Percentiles rank a stretch among this genome's conserved stretches.
phyloP scores from a whole-genome alignment of 371 early-diverging fungal genomes.

The Mucor circinelloides region DNA sequence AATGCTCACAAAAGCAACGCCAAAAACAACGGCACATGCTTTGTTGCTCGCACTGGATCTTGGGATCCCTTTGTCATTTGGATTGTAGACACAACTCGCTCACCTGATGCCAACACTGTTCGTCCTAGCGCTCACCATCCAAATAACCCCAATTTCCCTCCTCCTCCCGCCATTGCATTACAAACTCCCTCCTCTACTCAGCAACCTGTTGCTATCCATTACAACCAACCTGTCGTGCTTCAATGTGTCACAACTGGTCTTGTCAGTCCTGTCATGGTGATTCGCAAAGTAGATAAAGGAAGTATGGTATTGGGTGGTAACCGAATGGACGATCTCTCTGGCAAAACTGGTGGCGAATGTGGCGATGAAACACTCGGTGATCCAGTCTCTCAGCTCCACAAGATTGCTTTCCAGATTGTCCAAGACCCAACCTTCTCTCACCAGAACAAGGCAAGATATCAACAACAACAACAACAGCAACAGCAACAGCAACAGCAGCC shows the following conservation, averaged over 20 bases:
- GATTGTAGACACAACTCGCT: slow-evolving; percentile 71
- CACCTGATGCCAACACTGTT: slow-evolving; percentile 29
- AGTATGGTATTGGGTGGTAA: slow-evolving; percentile 74
- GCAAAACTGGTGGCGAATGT: slow-evolving; percentile 47
- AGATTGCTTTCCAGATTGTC: slow-evolving; percentile 84
- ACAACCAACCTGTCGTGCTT: slow-evolving; percentile 82
- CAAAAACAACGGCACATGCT: slow-evolving; percentile 51
- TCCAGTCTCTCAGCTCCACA: slow-evolving; percentile 92
- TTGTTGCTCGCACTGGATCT: slow-evolving; percentile 74
- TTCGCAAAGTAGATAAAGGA: slow-evolving; percentile 83
- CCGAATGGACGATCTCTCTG: slow-evolving; percentile 60
- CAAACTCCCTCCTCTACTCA: slow-evolving; percentile 51
- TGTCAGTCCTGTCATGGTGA: slow-evolving; percentile 83
- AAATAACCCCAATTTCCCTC: slow-evolving; percentile 51
- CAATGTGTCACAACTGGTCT: slow-evolving; percentile 84
- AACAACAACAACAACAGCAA: slow-evolving; percentile 21
- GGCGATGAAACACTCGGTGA: slow-evolving; percentile 54
- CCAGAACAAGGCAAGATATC: slow-evolving; percentile 33
- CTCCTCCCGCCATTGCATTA: slow-evolving; percentile 70
- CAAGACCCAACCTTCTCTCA: slow-evolving; percentile 38
- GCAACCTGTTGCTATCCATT: slow-evolving; percentile 81
- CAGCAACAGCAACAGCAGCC: neutral
- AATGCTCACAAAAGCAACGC: slow-evolving; percentile 34
- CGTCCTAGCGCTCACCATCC: slow-evolving; percentile 27
- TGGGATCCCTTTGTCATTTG: slow-evolving; percentile 92